phyloP scores from a whole-genome alignment of 768 basidiomycete species.

The Leccinellum luteum region DNA sequence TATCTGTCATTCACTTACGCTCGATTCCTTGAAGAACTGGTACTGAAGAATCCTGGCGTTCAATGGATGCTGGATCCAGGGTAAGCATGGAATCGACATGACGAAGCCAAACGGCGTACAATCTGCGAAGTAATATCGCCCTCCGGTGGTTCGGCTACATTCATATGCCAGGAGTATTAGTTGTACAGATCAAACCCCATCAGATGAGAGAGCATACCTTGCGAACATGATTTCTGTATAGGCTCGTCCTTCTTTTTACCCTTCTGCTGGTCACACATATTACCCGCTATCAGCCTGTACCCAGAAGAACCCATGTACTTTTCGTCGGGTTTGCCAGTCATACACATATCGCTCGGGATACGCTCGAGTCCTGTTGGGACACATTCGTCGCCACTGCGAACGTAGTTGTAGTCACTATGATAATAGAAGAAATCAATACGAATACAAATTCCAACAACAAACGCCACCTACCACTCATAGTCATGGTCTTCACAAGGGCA shows the following conservation, averaged over 20 bases:
- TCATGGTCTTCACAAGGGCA: conserved; percentile 86
- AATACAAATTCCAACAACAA: background rate
- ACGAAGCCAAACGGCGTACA: conserved; percentile 40
- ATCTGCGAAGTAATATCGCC: conserved; percentile 76
- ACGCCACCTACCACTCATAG: conserved; percentile 80
- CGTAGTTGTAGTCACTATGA: conserved; percentile 83
- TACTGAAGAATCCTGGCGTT: conserved; percentile 64
- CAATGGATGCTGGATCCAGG: conserved; percentile 61
- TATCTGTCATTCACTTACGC: conserved; percentile 38
- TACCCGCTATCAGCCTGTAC: conserved; percentile 88
- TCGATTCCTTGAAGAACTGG: conserved; percentile 81
- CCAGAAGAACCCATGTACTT: conserved; percentile 88
- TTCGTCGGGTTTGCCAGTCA: conserved; percentile 45
- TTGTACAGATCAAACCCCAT: background rate
- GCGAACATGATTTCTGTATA: conserved; percentile 72
- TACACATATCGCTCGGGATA: conserved; percentile 74
- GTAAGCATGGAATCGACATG: conserved; percentile 2
- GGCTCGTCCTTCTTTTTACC: conserved; percentile 69
- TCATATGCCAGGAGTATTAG: background rate
- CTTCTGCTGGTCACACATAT: conserved; percentile 65
- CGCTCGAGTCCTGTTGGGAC: conserved; percentile 85
- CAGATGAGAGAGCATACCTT: conserved; percentile 44
- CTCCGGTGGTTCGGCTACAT: conserved; percentile 70
- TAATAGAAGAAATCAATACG: background rate
- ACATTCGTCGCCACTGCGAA: conserved; percentile 72